These are phyloP conservation scores for Apophysomyces ossiformis DNA, from an alignment of 371 early-diverging fungal species.

Conservation along the genomic window DNA sequence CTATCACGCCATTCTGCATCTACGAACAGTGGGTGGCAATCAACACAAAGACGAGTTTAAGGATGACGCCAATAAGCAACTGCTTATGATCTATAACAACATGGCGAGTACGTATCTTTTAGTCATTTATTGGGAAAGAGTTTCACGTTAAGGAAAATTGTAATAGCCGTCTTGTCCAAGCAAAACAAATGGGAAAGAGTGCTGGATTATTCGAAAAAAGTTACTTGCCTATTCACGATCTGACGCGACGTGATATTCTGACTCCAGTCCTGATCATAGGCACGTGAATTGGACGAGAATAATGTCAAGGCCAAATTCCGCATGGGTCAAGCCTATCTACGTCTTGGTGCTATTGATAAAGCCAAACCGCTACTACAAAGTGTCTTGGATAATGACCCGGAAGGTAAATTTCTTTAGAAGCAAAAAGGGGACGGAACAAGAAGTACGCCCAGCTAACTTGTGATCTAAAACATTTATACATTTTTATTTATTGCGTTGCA, in stretches of 20 bases:
- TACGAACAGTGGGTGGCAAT: slow-evolving; percentile 43
- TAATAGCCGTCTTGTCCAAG: slow-evolving; percentile 39
- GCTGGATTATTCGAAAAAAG: slow-evolving; percentile 38
- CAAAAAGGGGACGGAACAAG: no score
- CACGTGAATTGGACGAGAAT: slow-evolving; percentile 28
- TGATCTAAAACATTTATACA: no score
- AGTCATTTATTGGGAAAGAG: neutral
- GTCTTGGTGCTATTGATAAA: slow-evolving; percentile 32
- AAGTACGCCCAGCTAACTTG: no score
- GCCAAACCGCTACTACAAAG: slow-evolving; percentile 32
- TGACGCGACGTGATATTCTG: neutral
- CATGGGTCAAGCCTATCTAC: slow-evolving; percentile 44
- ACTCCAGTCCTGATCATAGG: slow-evolving; percentile 14
- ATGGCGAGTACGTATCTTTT: slow-evolving; percentile 31
- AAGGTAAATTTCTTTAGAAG: slow-evolving; percentile 29
- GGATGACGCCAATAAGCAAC: slow-evolving; percentile 28
- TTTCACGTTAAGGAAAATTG: neutral
- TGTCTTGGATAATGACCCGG: slow-evolving; percentile 30
- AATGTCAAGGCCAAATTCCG: slow-evolving; percentile 48
- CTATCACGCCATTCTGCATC: slow-evolving; percentile 42
- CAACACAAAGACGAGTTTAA: slow-evolving; percentile 29
- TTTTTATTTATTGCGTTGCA: no score
- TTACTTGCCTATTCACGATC: slow-evolving; percentile 1
- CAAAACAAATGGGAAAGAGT: slow-evolving; percentile 50
- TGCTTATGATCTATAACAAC: slow-evolving; percentile 51